Base-by-base conservation (phyloP, 2,329 filamentous ascomycete genomes). In the Ilyonectria mors-panacis region DNA sequence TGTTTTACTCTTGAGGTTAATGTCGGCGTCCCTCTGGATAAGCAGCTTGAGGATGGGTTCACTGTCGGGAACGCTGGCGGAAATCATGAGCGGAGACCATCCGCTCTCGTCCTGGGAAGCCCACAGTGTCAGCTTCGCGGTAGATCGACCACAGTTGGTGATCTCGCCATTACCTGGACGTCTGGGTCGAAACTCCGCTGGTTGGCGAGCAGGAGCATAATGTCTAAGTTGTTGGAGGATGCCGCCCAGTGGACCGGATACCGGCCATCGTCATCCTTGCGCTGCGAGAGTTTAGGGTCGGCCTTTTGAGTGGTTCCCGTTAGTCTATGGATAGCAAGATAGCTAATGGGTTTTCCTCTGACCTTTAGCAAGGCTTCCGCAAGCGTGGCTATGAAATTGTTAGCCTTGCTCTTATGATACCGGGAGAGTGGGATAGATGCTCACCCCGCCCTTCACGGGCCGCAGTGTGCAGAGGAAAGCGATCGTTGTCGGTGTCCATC, bases 161-260 rank as follows among this genome's bases (percentile, higher is more conserved):
- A 35, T n/a, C 12, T 39, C 6, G 15, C 10, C 23, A 68, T 61
- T 78, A 94, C 92, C 82, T 94, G 89, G 19, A 91, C 91, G 80
- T 98, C 95, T 0, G 93, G 88, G 78, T 98, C 94, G 77, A 98
- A 97, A 66, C 86, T 86, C 75, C 91, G 91, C 68, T 86, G 85
- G 63, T 93, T 87, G 2, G 92, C 87, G 4, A 98, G 85, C 21
- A 95, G 79, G 56, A 92, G 85, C 19, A 93, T 90, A 66, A 98
- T 94, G 26, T 91, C 88, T 7, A 92, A 82, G 72, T 90, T 91
- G 78, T 96, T 97, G 80, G 93, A 92, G 23, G 95, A 96, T 2
- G 91, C 89, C 0, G 96, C 95, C 96, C 96, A 99, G 85, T 99
- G 96, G 64, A 98, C 90, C 2, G 96, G 92, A 42, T 97, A 88